These are phyloP conservation scores for Ajuga chamaepitys DNA, from an alignment of 257 asterid genomes.

Conservation along the genomic window DNA sequence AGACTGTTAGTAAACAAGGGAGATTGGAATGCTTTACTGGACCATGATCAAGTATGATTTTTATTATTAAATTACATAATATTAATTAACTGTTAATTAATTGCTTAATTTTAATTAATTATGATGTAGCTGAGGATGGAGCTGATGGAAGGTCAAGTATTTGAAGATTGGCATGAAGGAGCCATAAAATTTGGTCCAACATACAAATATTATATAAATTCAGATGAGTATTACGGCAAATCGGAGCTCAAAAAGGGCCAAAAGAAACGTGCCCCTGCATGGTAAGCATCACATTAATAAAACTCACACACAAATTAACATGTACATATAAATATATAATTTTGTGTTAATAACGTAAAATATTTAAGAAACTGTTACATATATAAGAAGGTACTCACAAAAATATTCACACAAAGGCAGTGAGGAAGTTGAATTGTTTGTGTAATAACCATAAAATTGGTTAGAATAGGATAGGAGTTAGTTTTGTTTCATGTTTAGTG, in stretches of 20 bases:
- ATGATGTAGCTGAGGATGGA: constrained; percentile 48
- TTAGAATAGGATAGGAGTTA: no score
- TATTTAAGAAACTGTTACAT: no score
- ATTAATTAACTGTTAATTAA: no score
- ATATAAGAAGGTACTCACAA: no score
- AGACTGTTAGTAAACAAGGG: constrained; percentile 32
- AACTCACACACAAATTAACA: no score
- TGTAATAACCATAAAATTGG: no score
- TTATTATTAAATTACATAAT: constrained; percentile 65
- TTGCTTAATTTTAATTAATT: no score
- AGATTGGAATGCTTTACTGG: constrained; percentile 41
- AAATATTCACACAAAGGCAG: no score
- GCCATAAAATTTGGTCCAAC: constrained; percentile 55
- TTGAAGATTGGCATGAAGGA: constrained; percentile 62
- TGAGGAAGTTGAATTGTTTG: no score
- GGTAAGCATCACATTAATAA: constrained; percentile 22
- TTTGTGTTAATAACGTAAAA: no score
- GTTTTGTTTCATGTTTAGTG: no score
- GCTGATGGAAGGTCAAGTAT: constrained; percentile 46
- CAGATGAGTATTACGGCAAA: constrained; percentile 44
- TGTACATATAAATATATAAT: no score
- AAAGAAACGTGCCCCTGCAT: constrained; percentile 64
- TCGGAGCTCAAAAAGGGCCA: constrained; percentile 25
- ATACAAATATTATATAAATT: constrained; percentile 43
- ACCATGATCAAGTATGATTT: constrained; percentile 50